Evolutionary conservation across 2,329 filamentous ascomycete genomes (phyloP), one percentile per base, ranked within the genome.

Genomic region (Juglanconis sp.): DNA sequence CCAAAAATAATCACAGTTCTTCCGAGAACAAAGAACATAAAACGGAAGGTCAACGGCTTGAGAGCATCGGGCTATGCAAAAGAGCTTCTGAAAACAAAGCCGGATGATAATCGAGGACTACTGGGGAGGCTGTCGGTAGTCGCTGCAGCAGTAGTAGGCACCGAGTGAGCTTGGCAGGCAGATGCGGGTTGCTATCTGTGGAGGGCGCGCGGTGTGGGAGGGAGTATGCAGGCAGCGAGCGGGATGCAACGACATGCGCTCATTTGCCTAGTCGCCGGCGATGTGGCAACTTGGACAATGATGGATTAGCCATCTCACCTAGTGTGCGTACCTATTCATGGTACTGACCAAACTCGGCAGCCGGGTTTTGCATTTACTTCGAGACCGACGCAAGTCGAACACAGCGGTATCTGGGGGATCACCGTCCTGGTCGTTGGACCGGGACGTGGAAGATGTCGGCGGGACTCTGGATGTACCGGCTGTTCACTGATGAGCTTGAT

Each of bases 1-100:
- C 57, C 44, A 58, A 53, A 57, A 53, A 53, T 49, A 58, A 49
- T 50, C 36, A 48, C 31, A 15, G 30, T 34, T 6, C 36, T 35
- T 47, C 38, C 9, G n/a, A 36, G n/a, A 8, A 32, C 4, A 36
- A 38, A 38, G 5, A 17, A 46, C 40, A 35, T 30, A 40, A 36
- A 31, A 24, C 17, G 17, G 17, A 24, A 24, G 17, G 17, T 1
- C 17, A 24, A 24, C 17, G 17, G 17, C 17, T 24, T 24, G 17
- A 24, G 17, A 24, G 17, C 17, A 24, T 24, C 17, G 17, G 17
- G 17, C 17, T 24, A 24, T 24, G 17, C 17, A 24, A 24, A 24
- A 24, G 17, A 24, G 17, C 17, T 24, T 24, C 17, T 1, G 1
- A 24, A 24, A 24, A 24, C 17, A 24, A 24, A 24, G 17, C 17